Evolutionary conservation across 1,139 yeast genomes (phyloP).

Genomic region (Yamadazyma atlantica): DNA sequence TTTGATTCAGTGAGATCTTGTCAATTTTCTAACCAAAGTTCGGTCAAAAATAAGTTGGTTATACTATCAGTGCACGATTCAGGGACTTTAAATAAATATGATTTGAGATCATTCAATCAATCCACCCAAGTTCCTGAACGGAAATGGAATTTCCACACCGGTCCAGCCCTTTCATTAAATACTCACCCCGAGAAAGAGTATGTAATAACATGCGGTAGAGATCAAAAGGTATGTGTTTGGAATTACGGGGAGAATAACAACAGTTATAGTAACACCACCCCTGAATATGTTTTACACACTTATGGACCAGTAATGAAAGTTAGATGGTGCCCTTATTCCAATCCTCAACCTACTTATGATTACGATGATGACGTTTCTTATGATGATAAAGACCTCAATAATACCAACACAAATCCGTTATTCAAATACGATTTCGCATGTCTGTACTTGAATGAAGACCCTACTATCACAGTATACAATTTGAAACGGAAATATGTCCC

Average conservation of each 20-base stretch:
- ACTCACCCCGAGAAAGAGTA: conserved; percentile 87
- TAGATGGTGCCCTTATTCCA: conserved; percentile 55
- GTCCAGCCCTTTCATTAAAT: conserved; percentile 84
- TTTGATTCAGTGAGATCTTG: conserved; percentile 66
- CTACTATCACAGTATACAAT: conserved; percentile 71
- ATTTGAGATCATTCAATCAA: conserved; percentile 47
- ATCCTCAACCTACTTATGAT: conserved; percentile 5
- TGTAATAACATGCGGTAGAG: conserved; percentile 91
- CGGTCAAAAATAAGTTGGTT: conserved; percentile 31
- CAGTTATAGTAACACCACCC: conserved; percentile 28
- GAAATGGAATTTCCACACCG: conserved; percentile 85
- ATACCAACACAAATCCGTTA: conserved; percentile 17
- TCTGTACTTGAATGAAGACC: conserved; percentile 75
- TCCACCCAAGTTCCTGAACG: conserved; percentile 50
- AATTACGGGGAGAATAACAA: conserved; percentile 41
- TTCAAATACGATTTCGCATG: conserved; percentile 69
- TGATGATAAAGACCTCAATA: conserved; percentile 6
- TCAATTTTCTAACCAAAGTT: conserved; percentile 55
- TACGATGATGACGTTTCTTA: conserved; percentile 7
- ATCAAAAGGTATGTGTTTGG: conserved; percentile 81
- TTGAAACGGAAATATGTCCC: conserved; percentile 77
- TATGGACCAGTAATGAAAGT: conserved; percentile 78
- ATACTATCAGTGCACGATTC: conserved; percentile 75
- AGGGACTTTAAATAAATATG: conserved; percentile 86
- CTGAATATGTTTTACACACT: conserved; percentile 71